Base-by-base conservation (phyloP, 1,284 basidiomycete species). In the Sporisorium reilianum region DNA sequence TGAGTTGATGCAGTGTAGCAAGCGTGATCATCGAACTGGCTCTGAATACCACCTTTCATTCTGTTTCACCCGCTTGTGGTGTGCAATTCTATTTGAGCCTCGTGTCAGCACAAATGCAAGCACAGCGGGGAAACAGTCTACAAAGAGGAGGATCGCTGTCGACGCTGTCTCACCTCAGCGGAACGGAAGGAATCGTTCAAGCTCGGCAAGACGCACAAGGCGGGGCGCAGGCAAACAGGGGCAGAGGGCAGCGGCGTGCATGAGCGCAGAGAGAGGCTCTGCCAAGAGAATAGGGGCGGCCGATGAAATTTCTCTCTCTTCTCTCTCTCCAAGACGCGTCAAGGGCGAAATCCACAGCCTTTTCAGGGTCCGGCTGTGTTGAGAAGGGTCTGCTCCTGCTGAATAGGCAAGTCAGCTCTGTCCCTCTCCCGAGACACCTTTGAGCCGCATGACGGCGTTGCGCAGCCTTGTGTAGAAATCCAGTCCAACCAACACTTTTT, bases 251-350 rank as follows among this genome's bases (percentile, higher is more conserved):
- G 34, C 34, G n/a, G 40, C 41, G n/a, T 41, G 38, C 25, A 46
- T 20, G 10, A 20, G 28, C 20, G 22, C 52, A 23, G 28, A 40
- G n/a, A 41, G 44, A 8, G 46, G n/a, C 3, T 28, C 32, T 30
- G 61, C 61, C 54, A 63, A 63, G 60, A 50, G 50, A 30, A 57
- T 53, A 64, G 62, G 55, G 55, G 55, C 50, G 38, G 54, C 48
- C 41, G 30, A 50, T 63, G 45, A 40, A 42, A 28, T 55, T 52
- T 48, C 40, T 14, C n/a, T n/a, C n/a, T n/a, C n/a, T n/a, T n/a
- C n/a, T n/a, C 12, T 25, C 28, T 51, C 55, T 46, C 25, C 25
- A 26, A 45, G 46, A 30, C 45, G 45, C 45, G 45, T 46, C 45
- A n/a, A 44, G 6, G 25, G 16, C 5, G n/a, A n/a, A 46, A 2